Evolutionary conservation across 2,329 filamentous ascomycete species (phyloP).

Genomic region (Emergomyces pasteurianus): DNA sequence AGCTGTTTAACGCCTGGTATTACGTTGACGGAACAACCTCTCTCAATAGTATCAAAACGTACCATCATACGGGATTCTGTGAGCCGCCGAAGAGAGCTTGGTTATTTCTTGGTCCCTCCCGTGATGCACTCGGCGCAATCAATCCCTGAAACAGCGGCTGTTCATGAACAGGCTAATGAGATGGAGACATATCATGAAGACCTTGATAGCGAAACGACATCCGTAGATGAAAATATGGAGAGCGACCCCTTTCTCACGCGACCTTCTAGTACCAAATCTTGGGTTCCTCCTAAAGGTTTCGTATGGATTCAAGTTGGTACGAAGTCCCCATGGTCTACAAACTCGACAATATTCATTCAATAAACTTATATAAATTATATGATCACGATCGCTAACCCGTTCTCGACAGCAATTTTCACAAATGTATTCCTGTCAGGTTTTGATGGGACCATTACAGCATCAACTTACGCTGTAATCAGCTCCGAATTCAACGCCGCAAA

Average conservation of each 20-base stretch:
- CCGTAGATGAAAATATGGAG: constrained; percentile 11
- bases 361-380: too few relatives aligned
- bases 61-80: background rate
- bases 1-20: background rate
- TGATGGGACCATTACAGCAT: constrained; percentile 34
- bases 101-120: background rate
- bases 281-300: constrained; percentile 43
- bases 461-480: constrained; percentile 35
- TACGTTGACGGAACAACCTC: background rate
- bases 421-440: constrained; percentile 53
- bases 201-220: background rate
- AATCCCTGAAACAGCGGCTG: background rate
- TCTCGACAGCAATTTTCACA: constrained; percentile 42
- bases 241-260: constrained; percentile 15
- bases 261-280: constrained; percentile 15
- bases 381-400: background rate
- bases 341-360: too few relatives aligned
- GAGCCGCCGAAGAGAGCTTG: background rate
- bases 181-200: background rate
- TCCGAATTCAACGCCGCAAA: constrained; percentile 37
- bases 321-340: background rate
- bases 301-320: constrained; percentile 44
- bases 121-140: background rate
- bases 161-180: background rate
- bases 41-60: background rate